Evolutionary conservation across 805 yeast species (phyloP), one percentile per base, ranked within the genome.

Genomic region (Zygosaccharomyces bailii): DNA sequence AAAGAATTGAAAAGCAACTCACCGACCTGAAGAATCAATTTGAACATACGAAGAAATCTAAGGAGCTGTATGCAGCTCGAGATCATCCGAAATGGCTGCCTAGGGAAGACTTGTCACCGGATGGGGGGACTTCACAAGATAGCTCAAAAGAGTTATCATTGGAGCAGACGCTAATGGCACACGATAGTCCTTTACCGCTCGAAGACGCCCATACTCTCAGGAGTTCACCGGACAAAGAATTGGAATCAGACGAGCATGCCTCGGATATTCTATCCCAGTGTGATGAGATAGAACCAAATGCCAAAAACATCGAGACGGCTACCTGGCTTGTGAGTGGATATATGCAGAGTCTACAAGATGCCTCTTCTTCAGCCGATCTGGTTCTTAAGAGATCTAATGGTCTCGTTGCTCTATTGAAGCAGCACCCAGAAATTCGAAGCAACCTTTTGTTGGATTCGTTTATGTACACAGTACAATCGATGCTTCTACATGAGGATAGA

Each of bases 401-500:
- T 33, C 68, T 87, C 30, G 82, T 84, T 0, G 57, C 67, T 1
- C 54, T 87, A 5, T 63, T 87, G 6, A 73, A 70, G 33, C 69
- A 74, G 36, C 68, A 82, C 55, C 85, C 90, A 0, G 68, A 71
- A 20, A 67, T 88, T 25, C 79, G 79, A 55, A 69, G 75, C 25
- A 95, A 87, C 40, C 67, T 90, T 23, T 80, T 75, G 2, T 59
- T 84, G 13, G 70, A 77, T 16, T 76, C 80, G 1, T 75, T 83
- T 42, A 69, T 84, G 19, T 71, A 70, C 40, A 66, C 79, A 24
- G 71, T 90, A 8, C 85, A 80, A 54, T 72, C 74, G 16, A 69
- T 88, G 59, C 62, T 90, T 16, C 67, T 78, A 20, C 80, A 78
- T 53, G 70, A 70, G 5, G 73, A 76, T 37, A 72, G 80, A 21